Conservation (phyloP, 306 rosid genomes). For the Datisca glomerata region DNA sequence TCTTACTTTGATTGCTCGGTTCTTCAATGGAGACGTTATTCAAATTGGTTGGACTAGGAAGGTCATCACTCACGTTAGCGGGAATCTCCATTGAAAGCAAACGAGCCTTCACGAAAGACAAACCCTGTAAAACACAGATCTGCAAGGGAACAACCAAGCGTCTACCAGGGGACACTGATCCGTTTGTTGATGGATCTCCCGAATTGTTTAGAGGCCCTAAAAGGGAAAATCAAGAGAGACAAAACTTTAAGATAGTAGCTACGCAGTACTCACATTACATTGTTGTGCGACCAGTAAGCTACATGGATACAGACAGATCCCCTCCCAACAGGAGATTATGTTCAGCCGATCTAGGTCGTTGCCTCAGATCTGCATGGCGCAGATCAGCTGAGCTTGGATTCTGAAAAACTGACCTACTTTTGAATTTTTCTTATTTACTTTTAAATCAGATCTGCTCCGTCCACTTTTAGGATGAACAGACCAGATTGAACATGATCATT, state of each 20-base stretch:
- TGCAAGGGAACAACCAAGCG: slow-evolving; percentile 84
- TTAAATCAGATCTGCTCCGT: too few relatives aligned
- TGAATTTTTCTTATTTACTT: too few relatives aligned
- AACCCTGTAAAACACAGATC: slow-evolving; percentile 84
- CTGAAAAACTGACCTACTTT: too few relatives aligned
- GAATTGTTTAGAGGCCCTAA: slow-evolving; percentile 50
- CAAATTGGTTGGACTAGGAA: slow-evolving; percentile 37
- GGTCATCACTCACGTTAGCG: slow-evolving; percentile 72
- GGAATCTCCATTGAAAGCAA: slow-evolving; percentile 98
- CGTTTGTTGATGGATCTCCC: slow-evolving; percentile 37
- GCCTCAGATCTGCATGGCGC: too few relatives aligned
- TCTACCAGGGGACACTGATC: slow-evolving; percentile 68
- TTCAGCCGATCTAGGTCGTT: too few relatives aligned
- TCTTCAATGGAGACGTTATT: slow-evolving; percentile 28
- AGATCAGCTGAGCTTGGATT: too few relatives aligned
- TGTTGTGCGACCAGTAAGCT: slow-evolving; percentile 2
- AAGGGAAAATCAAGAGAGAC: slow-evolving; percentile 15
- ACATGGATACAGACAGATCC: too few relatives aligned
- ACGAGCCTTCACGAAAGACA: slow-evolving; percentile 86
- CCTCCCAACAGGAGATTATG: too few relatives aligned
- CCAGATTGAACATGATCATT: too few relatives aligned
- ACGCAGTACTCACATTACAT: neutral
- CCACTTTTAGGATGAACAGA: too few relatives aligned
- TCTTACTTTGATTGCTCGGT: slow-evolving; percentile 31
- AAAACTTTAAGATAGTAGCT: neutral